Percentiles rank a stretch among this genome's conserved stretches.
These are phyloP conservation scores for Fusarium sp. DNA, from an alignment of 2,329 filamentous ascomycete genomes.

Conservation along the genomic window DNA sequence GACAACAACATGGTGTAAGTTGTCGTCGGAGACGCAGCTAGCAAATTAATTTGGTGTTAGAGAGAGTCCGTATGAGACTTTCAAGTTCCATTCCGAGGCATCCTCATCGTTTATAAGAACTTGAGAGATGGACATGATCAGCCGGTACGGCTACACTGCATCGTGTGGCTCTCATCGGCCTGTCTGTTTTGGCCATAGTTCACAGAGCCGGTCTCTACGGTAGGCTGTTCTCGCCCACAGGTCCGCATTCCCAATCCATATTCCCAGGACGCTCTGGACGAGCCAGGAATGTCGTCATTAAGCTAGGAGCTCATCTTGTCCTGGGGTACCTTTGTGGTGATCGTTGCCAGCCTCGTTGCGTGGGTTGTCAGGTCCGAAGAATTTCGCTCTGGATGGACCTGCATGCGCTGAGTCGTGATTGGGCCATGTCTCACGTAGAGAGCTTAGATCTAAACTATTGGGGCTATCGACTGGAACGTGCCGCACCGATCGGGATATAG, in stretches of 20 bases:
- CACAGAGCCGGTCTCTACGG: not conserved
- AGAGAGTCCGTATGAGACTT: constrained; percentile 1
- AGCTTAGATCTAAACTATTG: constrained; percentile 5
- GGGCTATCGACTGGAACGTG: constrained; percentile 30
- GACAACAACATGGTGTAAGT: constrained; percentile 35
- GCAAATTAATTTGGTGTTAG: constrained; percentile 14
- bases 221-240: constrained; percentile 24
- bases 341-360: not conserved
- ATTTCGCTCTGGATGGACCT: constrained; percentile 28
- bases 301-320: constrained; percentile 4
- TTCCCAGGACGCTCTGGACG: constrained; percentile 10
- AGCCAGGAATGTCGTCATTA: constrained; percentile 29
- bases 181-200: constrained; percentile 29
- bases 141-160: not conserved
- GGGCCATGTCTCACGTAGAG: not conserved
- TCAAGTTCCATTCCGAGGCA: not conserved
- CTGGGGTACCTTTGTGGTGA: not conserved
- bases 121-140: not conserved
- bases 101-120: constrained; percentile 23
- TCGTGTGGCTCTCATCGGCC: constrained; percentile 16
- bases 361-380: constrained; percentile 20
- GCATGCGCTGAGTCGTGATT: constrained; percentile 17
- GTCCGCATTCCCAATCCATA: constrained; percentile 26
- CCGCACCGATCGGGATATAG: constrained; percentile 27
- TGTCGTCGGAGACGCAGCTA: constrained; percentile 23